Conservation (phyloP, 75 land plant genomes). For the Isoetes taiwanensis region DNA sequence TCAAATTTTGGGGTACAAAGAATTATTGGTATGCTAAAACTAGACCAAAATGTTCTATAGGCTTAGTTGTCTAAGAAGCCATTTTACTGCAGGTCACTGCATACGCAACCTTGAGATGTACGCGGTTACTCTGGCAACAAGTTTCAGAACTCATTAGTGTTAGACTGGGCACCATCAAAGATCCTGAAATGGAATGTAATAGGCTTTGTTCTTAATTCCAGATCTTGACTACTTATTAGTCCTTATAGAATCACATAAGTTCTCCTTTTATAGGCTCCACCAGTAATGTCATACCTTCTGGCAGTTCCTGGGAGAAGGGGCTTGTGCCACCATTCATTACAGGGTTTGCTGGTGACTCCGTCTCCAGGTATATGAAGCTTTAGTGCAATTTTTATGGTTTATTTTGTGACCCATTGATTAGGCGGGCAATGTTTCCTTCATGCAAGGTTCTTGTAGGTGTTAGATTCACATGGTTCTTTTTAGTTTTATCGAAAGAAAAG, state of each 20-base stretch:
- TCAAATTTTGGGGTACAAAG: constrained; percentile 44
- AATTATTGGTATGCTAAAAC: constrained; percentile 52
- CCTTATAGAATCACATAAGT: background rate
- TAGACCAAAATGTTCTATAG: background rate
- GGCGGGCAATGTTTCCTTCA: too few species aligned
- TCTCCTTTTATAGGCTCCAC: constrained; percentile 42
- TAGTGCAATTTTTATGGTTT: background rate
- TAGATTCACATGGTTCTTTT: too few species aligned
- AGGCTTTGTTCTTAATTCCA: background rate
- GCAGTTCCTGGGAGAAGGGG: constrained; percentile 32
- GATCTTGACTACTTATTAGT: background rate
- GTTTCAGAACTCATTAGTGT: constrained; percentile 44
- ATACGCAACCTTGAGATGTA: too few species aligned
- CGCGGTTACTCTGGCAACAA: constrained; percentile 52
- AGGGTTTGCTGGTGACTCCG: constrained; percentile 31
- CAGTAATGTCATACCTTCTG: constrained; percentile 39
- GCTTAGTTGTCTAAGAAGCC: background rate
- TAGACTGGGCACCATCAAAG: constrained; percentile 83
- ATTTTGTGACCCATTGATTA: background rate
- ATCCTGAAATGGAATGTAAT: constrained; percentile 67
- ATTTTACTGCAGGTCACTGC: constrained; percentile 38
- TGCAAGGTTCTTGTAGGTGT: too few species aligned
- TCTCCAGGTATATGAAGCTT: constrained; percentile 27
- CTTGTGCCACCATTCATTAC: constrained; percentile 39
- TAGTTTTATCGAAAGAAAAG: too few species aligned